Conservation (phyloP, 2,329 filamentous ascomycete species). For the Colletotrichum cordylinicola region DNA sequence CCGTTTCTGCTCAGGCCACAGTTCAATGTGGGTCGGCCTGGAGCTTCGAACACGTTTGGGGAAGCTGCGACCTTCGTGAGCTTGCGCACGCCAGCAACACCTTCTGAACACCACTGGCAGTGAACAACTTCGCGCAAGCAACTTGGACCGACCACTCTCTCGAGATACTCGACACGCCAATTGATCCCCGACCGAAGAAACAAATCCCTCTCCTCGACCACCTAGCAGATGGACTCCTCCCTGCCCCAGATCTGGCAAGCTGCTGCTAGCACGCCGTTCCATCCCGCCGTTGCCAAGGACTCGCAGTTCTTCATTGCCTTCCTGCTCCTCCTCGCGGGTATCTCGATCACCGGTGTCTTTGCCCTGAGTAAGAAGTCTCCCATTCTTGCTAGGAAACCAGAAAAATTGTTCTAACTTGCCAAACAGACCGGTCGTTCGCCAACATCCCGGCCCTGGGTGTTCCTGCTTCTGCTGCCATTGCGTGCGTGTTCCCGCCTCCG, state of each 20-base stretch:
- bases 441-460: constrained; percentile 81
- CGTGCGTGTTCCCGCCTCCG: constrained; percentile 63
- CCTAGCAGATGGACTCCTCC: constrained; percentile 72
- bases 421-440: constrained; percentile 77
- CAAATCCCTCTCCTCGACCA: background rate
- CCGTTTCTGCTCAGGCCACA: constrained; percentile 38
- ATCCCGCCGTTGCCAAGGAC: constrained; percentile 80
- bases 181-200: background rate
- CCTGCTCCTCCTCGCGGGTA: constrained; percentile 72
- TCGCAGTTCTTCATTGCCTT: constrained; percentile 86
- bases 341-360: constrained; percentile 80
- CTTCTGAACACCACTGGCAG: background rate
- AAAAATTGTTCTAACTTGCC: constrained; percentile 26
- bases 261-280: constrained; percentile 85
- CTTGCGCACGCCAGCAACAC: background rate
- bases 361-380: constrained; percentile 72
- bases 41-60: constrained; percentile 24
- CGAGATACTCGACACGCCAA: background rate
- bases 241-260: constrained; percentile 92
- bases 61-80: constrained; percentile 16
- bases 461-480: constrained; percentile 87
- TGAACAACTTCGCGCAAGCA: background rate
- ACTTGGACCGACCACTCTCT: background rate
- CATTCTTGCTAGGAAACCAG: background rate
- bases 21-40: constrained; percentile 31